Conservation (phyloP, 2,329 filamentous ascomycete species). For the Aspergillus bombycis region DNA sequence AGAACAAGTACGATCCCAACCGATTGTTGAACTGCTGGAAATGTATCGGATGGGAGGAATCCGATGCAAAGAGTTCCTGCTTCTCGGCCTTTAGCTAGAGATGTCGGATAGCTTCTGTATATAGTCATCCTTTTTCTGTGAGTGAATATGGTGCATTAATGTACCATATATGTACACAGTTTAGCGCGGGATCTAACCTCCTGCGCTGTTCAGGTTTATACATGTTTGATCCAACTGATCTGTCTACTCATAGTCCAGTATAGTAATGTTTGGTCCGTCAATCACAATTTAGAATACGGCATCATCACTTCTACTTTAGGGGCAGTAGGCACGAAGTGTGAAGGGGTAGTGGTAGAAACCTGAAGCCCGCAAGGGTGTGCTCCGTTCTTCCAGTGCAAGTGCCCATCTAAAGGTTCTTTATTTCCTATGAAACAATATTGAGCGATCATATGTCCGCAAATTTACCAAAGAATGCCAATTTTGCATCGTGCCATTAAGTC, state of each 20-base stretch:
- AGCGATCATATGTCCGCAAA: too few species aligned
- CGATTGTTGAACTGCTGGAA: slow-evolving; percentile 24
- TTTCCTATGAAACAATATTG: too few species aligned
- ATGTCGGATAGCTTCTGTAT: not conserved
- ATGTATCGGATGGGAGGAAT: slow-evolving; percentile 22
- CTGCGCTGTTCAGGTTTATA: not conserved
- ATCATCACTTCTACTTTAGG: not conserved
- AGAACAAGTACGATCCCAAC: slow-evolving; percentile 24
- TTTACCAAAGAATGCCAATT: too few species aligned
- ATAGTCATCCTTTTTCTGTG: not conserved
- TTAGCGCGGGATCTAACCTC: too few species aligned
- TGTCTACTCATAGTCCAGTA: not conserved
- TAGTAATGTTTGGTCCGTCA: not conserved
- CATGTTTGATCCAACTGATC: not conserved
- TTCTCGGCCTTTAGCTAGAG: slow-evolving; percentile 13
- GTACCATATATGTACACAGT: not conserved
- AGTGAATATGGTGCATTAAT: not conserved
- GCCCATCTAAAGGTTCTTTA: too few species aligned
- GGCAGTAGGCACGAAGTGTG: too few species aligned
- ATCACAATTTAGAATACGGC: not conserved
- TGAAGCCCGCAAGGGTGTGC: too few species aligned
- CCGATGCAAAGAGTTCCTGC: slow-evolving; percentile 13
- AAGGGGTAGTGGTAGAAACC: too few species aligned
- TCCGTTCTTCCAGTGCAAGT: too few species aligned
- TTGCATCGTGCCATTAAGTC: too few species aligned